phyloP scores from a whole-genome alignment of 1,284 basidiomycete genomes.

The Ganoderma boninense region DNA sequence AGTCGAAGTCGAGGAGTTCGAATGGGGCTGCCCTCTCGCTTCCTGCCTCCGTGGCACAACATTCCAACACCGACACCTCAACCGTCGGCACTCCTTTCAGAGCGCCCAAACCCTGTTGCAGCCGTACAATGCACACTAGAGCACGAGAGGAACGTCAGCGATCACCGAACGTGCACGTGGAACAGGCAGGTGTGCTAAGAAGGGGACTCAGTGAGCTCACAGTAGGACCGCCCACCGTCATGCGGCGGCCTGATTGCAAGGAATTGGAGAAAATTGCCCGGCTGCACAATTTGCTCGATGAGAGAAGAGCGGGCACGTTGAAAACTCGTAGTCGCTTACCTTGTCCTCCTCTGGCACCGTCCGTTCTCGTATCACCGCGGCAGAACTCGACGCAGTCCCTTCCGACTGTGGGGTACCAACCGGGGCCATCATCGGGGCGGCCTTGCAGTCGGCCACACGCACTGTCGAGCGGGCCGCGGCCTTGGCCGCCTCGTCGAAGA shows the following conservation, averaged over 20 bases:
- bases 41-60: constrained; percentile 32
- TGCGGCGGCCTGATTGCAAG: constrained; percentile 38
- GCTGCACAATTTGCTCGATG: constrained; percentile 33
- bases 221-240: constrained; percentile 31
- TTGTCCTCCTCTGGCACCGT: constrained; percentile 54
- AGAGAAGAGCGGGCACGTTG: constrained; percentile 24
- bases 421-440: constrained; percentile 17
- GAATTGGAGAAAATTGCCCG: constrained; percentile 35
- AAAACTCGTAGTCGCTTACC: constrained; percentile 47
- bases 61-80: constrained; percentile 35
- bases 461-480: constrained; percentile 69
- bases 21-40: constrained; percentile 38
- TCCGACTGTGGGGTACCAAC: constrained; percentile 16
- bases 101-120: constrained; percentile 32
- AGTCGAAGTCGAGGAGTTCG: constrained; percentile 70
- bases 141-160: constrained; percentile 19
- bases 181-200: constrained; percentile 21
- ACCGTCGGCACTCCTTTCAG: constrained; percentile 27
- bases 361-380: constrained; percentile 57
- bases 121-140: constrained; percentile 37
- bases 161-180: constrained; percentile 31
- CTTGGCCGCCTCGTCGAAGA: constrained; percentile 70
- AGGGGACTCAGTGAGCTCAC: constrained; percentile 29
- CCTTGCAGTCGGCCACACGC: constrained; percentile 38
- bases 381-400: constrained; percentile 13